Evolutionary conservation across 768 basidiomycete species (phyloP), one percentile per base, ranked within the genome.

Genomic region (Leccinellum albellum): DNA sequence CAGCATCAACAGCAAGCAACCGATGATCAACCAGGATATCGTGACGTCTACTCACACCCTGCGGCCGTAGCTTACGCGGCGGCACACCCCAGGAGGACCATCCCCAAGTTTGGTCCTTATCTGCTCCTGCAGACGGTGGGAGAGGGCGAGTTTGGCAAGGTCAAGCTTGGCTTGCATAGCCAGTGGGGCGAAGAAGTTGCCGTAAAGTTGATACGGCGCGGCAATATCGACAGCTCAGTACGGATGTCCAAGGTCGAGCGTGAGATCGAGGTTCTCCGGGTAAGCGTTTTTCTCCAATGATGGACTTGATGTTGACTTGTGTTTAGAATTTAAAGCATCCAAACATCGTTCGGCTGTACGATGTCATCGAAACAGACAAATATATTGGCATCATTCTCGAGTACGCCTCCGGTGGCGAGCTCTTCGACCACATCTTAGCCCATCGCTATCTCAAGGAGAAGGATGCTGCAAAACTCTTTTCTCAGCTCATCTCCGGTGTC

Each of bases 371-470:
- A 73, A 98, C 97, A 1, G 97, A 98, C 79, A 98, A 97, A 74
- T 98, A 98, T 75, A 98, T 99, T 66, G 97, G 97, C 35, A 99
- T 99, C 69, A 96, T 99, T 64, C 85, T 99, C 60, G 97, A 98
- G 72, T 98, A 96, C 67, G 97, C 97, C 33, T 94, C 93, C 1
- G 97, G 97, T 53, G 97, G 97, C 55, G 97, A 99, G 71, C 85
- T 99, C 21, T 98, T 99, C 73, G 97, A 99, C 75, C 93, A 98
- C 73, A 99, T 99, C 70, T 85, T 98, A 51, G 96, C 96, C 20
- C 97, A 98, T 70, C 89, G 94, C 42, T 97, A 96, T 73, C 86
- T 99, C 64, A 88, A 89, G 63, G 97, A 98, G 73, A 84, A 84
- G 61, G 94, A 98, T 67, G 97, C 97, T 1, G 86, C 91, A 62